A percentile compares a stretch with the other conserved stretches of the same genome.
Conservation (phyloP, 345 rosid species). For the Gossypium bickii region DNA sequence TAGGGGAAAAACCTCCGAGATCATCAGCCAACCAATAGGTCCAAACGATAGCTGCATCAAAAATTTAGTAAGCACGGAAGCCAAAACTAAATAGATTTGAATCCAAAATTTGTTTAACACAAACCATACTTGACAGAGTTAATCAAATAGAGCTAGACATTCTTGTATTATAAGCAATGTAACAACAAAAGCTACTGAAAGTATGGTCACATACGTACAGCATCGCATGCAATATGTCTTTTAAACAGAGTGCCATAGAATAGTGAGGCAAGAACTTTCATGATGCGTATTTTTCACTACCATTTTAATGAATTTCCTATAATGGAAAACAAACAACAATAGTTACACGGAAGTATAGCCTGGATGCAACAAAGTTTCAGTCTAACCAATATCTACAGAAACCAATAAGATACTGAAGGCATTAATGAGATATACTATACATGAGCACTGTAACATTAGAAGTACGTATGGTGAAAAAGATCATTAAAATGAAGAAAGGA, state of each 20-base stretch:
- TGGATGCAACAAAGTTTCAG: neutral
- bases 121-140: neutral
- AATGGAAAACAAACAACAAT: neutral
- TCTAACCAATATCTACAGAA: neutral
- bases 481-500: slow-evolving; percentile 1
- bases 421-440: neutral
- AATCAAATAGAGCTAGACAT: neutral
- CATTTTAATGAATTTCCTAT: neutral
- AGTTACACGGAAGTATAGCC: neutral
- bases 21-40: slow-evolving; percentile 98
- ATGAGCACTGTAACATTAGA: neutral
- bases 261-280: neutral
- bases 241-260: neutral
- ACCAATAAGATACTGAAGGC: neutral
- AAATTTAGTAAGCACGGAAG: slow-evolving; percentile 6
- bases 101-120: neutral
- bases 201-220: neutral
- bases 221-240: neutral
- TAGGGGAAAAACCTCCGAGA: slow-evolving; percentile 85
- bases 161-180: neutral
- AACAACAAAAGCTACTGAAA: neutral
- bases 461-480: slow-evolving; percentile 9
- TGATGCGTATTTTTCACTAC: neutral
- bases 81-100: neutral
- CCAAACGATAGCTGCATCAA: slow-evolving; percentile 85